phyloP scores from a whole-genome alignment of 2,329 filamentous ascomycete genomes.

The Aspergillus sp. region DNA sequence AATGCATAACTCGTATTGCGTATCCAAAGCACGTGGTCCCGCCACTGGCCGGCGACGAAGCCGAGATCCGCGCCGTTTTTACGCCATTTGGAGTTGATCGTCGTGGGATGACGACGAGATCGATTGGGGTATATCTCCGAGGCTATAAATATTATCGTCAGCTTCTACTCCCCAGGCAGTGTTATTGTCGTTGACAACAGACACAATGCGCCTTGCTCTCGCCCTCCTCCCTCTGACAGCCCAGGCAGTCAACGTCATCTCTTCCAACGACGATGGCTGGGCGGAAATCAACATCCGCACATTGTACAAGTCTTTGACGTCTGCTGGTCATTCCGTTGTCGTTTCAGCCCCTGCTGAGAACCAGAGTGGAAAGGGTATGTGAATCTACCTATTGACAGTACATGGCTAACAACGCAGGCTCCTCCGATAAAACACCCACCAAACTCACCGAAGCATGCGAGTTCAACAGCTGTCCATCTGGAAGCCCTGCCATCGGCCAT shows the following conservation, averaged over 20 bases:
- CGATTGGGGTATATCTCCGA: no score
- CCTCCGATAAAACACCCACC: conserved; percentile 45
- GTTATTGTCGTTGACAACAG: no score
- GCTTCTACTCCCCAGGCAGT: no score
- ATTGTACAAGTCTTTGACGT: conserved; percentile 53
- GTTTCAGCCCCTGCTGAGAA: conserved; percentile 64
- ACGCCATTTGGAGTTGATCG: no score
- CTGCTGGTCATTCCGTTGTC: conserved; percentile 56
- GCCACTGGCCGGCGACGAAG: no score
- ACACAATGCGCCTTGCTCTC: conserved; percentile 18
- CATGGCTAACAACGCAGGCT: conserved; percentile 40
- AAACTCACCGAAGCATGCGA: conserved; percentile 51
- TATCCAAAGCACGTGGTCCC: no score
- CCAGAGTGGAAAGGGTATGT: conserved; percentile 56
- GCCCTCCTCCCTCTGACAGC: conserved; percentile 16
- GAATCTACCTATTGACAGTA: neutral
- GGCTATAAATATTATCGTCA: no score
- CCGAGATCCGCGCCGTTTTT: no score
- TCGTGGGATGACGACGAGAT: no score
- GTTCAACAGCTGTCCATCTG: conserved; percentile 57
- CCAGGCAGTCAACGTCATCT: conserved; percentile 51
- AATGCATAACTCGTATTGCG: no score
- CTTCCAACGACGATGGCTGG: conserved; percentile 71
- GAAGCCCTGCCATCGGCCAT: conserved; percentile 52
- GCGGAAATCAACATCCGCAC: conserved; percentile 62